These are phyloP conservation scores for Gastrodia elata DNA, from an alignment of 106 monocot genomes.

Conservation along the genomic window DNA sequence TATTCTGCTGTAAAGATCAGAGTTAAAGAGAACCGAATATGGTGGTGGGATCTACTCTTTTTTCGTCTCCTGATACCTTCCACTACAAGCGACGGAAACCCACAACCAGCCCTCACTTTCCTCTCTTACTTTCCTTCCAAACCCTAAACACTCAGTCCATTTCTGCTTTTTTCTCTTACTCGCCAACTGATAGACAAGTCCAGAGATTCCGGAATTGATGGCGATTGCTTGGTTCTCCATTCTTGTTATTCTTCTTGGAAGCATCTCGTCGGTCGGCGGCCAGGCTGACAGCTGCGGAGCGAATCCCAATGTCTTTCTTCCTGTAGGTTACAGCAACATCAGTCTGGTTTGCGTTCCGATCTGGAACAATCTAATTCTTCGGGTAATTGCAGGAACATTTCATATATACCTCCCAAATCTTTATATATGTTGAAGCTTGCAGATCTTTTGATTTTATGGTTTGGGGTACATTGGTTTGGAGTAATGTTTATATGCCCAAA, in stretches of 20 bases:
- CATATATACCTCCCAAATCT: neutral
- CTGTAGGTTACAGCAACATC: constrained; percentile 27
- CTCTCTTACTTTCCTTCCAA: neutral
- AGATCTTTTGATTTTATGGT: neutral
- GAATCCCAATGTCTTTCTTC: constrained; percentile 20
- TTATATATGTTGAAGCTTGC: neutral
- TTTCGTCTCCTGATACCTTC: neutral
- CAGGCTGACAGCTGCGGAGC: constrained; percentile 3
- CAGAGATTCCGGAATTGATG: neutral
- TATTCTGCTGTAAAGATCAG: neutral
- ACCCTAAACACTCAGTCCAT: neutral
- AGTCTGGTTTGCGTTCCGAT: constrained; percentile 46
- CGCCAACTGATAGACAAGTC: neutral
- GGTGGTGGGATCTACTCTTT: constrained; percentile 4
- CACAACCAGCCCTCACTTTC: neutral
- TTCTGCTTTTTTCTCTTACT: neutral
- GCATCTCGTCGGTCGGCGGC: constrained; percentile 8
- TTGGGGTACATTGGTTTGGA: neutral
- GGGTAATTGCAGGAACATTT: constrained; percentile 12
- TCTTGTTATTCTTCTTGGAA: neutral
- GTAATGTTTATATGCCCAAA: neutral
- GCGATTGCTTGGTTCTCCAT: neutral
- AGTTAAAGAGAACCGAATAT: constrained; percentile 2
- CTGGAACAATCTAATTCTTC: constrained; percentile 69
- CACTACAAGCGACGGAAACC: constrained; percentile 6